phyloP scores from a whole-genome alignment of 192 early-diverging fungal genomes.

The Diversispora eburnea region DNA sequence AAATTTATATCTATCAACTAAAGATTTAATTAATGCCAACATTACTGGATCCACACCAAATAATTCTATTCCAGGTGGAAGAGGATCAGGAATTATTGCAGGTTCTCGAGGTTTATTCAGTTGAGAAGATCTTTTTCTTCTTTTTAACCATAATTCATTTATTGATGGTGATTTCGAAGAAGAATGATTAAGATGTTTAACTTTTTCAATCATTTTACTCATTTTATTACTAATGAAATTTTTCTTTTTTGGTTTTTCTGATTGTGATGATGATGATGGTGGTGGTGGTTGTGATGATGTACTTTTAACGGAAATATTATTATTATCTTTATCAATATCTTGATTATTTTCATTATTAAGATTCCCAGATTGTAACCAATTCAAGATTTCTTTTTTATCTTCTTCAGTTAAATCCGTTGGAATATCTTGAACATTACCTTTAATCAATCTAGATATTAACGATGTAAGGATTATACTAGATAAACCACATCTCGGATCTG shows the following conservation, averaged over 20 bases:
- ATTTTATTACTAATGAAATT: background rate
- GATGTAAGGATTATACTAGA: slow-evolving; percentile 34
- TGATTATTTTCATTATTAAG: slow-evolving; percentile 28
- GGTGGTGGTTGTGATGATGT: background rate
- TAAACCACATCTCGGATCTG: slow-evolving; percentile 40
- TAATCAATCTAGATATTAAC: slow-evolving; percentile 39
- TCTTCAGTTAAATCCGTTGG: slow-evolving; percentile 5
- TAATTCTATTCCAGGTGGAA: slow-evolving; percentile 18
- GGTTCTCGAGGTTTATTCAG: background rate
- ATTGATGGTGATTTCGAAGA: background rate
- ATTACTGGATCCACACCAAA: slow-evolving; percentile 35
- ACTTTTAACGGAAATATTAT: background rate
- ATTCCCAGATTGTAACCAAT: slow-evolving; percentile 30
- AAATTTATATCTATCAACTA: slow-evolving; percentile 26
- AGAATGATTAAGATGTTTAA: background rate
- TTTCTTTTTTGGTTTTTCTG: background rate
- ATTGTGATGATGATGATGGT: too few relatives aligned
- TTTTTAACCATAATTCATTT: background rate
- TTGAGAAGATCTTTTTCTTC: background rate
- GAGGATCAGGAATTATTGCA: slow-evolving; percentile 18
- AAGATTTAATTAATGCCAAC: background rate
- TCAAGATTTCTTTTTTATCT: slow-evolving; percentile 28
- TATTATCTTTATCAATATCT: slow-evolving; percentile 24
- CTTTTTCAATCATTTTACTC: slow-evolving; percentile 3
- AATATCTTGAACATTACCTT: slow-evolving; percentile 31